Percentiles rank a stretch among this genome's conserved stretches.
Evolutionary conservation across 352 stramenopile genomes (phyloP).

Genomic region (Pythium sp.): DNA sequence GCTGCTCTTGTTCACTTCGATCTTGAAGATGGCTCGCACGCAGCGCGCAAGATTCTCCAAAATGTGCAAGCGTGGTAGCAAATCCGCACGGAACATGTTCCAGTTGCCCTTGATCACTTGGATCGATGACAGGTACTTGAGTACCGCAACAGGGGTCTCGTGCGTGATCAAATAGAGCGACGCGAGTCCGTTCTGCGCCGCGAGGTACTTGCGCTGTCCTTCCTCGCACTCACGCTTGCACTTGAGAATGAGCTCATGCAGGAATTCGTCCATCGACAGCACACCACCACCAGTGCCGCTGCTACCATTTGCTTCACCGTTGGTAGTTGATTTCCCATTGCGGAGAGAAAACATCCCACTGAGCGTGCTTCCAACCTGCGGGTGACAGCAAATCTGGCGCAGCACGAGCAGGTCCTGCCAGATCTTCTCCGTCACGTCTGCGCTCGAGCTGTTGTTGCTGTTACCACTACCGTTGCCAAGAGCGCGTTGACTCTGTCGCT

Average conservation of each 20-base stretch:
- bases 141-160: constrained; percentile 31
- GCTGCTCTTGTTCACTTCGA: neutral
- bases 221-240: constrained; percentile 81
- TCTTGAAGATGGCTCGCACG: constrained; percentile 22
- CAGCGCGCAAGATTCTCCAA: constrained; percentile 56
- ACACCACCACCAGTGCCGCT: constrained; percentile 19
- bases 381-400: constrained; percentile 91
- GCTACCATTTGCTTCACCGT: neutral
- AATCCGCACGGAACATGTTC: constrained; percentile 56
- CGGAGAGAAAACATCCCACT: constrained; percentile 14
- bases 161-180: constrained; percentile 38
- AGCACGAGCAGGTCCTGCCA: constrained; percentile 76
- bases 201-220: constrained; percentile 70
- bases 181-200: constrained; percentile 71
- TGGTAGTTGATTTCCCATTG: neutral
- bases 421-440: constrained; percentile 38
- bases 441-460: neutral
- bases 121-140: constrained; percentile 54
- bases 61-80: constrained; percentile 68
- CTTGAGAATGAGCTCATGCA: constrained; percentile 63
- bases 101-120: constrained; percentile 53
- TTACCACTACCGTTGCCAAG: neutral
- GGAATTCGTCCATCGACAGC: constrained; percentile 82
- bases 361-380: constrained; percentile 70
- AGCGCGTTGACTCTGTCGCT: constrained; percentile 28